Percentiles rank a stretch among this genome's conserved stretches.
Evolutionary conservation across 768 basidiomycete species (phyloP).

Genomic region (Serendipita sp.): DNA sequence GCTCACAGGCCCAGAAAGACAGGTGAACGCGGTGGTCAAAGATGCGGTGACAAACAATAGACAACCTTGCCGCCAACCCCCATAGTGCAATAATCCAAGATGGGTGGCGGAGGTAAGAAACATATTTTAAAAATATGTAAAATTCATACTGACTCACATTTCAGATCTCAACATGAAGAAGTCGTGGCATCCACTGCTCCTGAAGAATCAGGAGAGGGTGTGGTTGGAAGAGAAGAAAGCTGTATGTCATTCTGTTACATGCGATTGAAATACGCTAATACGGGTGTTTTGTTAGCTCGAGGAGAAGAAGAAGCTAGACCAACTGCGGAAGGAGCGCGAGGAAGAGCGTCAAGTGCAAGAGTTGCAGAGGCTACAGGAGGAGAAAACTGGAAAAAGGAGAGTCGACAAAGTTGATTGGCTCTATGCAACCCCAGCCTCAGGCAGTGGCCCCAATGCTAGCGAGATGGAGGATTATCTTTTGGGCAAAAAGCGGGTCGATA

Average conservation of each 20-base stretch:
- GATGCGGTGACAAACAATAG: background rate
- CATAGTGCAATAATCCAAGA: slow-evolving; percentile 33
- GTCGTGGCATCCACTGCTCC: slow-evolving; percentile 96
- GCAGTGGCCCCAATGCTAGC: slow-evolving; percentile 70
- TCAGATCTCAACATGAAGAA: slow-evolving; percentile 95
- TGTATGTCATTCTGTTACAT: slow-evolving; percentile 29
- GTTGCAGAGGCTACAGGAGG: slow-evolving; percentile 86
- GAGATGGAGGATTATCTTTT: slow-evolving; percentile 93
- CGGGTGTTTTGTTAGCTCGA: slow-evolving; percentile 47
- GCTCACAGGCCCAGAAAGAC: background rate
- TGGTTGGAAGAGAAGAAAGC: slow-evolving; percentile 98
- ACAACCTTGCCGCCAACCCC: background rate
- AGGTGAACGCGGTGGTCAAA: background rate
- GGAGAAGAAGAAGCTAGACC: slow-evolving; percentile 96
- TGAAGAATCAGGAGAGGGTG: slow-evolving; percentile 98
- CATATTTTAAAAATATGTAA: background rate
- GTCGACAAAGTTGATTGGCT: slow-evolving; percentile 97
- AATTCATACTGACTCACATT: background rate
- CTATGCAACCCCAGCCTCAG: slow-evolving; percentile 94
- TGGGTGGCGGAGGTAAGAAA: slow-evolving; percentile 62
- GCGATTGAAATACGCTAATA: slow-evolving; percentile 9
- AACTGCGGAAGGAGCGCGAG: slow-evolving; percentile 93
- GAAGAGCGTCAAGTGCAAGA: slow-evolving; percentile 95
- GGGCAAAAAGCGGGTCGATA: slow-evolving; percentile 95
- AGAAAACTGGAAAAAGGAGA: slow-evolving; percentile 86